These are phyloP conservation scores for Diaporthe ilicicola DNA, from an alignment of 2,329 filamentous ascomycete genomes.

Conservation along the genomic window DNA sequence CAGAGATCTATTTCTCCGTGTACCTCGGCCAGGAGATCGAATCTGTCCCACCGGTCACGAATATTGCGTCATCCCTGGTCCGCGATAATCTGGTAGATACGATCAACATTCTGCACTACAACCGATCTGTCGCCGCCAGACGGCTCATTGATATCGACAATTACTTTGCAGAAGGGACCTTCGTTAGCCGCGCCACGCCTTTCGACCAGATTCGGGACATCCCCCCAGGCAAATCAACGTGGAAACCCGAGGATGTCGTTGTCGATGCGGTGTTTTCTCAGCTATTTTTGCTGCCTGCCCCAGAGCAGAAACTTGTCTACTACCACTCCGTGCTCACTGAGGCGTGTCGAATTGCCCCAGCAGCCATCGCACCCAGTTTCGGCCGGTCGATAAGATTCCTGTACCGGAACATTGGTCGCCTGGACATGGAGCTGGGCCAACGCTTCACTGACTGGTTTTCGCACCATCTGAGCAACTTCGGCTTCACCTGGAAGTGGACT, in stretches of 20 bases:
- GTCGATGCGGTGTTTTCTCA: constrained; percentile 99
- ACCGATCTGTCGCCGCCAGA: constrained; percentile 85
- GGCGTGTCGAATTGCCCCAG: constrained; percentile 93
- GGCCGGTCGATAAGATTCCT: constrained; percentile 92
- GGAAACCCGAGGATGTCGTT: constrained; percentile 97
- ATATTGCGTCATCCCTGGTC: constrained; percentile 83
- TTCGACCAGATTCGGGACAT: constrained; percentile 87
- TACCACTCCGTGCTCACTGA: constrained; percentile 96
- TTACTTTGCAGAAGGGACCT: constrained; percentile 89
- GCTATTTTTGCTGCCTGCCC: constrained; percentile 83
- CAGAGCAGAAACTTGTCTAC: constrained; percentile 95
- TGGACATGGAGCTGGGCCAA: constrained; percentile 87
- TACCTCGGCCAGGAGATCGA: constrained; percentile 87
- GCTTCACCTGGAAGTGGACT: constrained; percentile 99
- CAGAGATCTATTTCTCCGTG: constrained; percentile 93
- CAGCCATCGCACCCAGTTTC: constrained; percentile 93
- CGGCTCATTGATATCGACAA: constrained; percentile 94
- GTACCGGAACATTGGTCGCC: constrained; percentile 80
- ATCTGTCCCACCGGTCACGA: constrained; percentile 81
- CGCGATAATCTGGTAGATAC: constrained; percentile 90
- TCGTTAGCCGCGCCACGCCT: constrained; percentile 90
- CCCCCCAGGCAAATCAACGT: constrained; percentile 73
- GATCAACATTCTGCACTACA: constrained; percentile 93
- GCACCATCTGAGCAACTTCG: constrained; percentile 98
- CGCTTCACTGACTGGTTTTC: constrained; percentile 98